Percentiles rank a stretch among this genome's conserved stretches.
Conservation (phyloP, 139 green algal species). For the Chlamydomonas applanata region DNA sequence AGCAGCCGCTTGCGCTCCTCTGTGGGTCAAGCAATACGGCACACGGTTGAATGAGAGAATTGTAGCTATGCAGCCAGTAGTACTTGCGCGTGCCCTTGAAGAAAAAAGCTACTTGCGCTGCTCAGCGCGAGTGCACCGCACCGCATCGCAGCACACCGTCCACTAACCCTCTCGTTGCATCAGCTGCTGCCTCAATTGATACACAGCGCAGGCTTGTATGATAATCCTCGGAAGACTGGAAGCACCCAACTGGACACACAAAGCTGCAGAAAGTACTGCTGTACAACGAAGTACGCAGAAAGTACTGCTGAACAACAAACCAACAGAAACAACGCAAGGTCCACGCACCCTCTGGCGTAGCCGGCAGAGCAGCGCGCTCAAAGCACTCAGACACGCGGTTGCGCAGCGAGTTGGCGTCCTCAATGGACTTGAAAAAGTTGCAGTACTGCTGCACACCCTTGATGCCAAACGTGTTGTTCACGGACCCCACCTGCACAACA, state of each 20-base stretch:
- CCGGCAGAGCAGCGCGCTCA: slow-evolving; percentile 82
- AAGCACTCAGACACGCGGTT: slow-evolving; percentile 83
- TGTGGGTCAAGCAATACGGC: not conserved
- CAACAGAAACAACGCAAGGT: too few species aligned
- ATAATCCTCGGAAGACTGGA: too few species aligned
- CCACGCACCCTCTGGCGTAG: slow-evolving; percentile 26
- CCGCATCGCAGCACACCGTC: too few species aligned
- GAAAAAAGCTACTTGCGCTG: too few species aligned
- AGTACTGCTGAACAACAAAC: too few species aligned
- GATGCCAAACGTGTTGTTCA: slow-evolving; percentile 94
- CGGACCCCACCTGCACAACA: slow-evolving; percentile 59
- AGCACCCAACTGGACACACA: not conserved
- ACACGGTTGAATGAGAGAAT: too few species aligned
- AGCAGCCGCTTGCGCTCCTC: slow-evolving; percentile 82
- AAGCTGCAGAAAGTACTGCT: not conserved
- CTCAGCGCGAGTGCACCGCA: too few species aligned
- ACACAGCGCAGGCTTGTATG: too few species aligned
- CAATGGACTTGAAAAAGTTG: slow-evolving; percentile 87
- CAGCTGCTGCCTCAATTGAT: too few species aligned
- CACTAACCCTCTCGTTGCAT: too few species aligned
- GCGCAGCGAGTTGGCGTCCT: slow-evolving; percentile 75
- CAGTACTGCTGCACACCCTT: slow-evolving; percentile 83
- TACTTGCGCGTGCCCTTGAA: too few species aligned
- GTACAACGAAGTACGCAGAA: not conserved
- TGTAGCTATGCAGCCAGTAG: too few species aligned